Evolutionary conservation across 768 basidiomycete species (phyloP).

Genomic region (Lentinus brumalis): DNA sequence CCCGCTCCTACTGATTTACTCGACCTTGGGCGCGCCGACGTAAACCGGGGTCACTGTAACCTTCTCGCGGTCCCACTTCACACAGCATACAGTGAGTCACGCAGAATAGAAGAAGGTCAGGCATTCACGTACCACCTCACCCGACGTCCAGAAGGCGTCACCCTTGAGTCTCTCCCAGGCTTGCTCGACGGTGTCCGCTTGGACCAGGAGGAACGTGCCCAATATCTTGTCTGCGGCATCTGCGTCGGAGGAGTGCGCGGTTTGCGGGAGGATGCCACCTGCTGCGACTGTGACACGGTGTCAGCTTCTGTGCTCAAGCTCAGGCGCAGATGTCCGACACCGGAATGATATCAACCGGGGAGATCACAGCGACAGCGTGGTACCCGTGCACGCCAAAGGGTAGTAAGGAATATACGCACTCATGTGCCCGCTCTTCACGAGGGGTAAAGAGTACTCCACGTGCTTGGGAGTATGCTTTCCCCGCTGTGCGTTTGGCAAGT

Average conservation of each 20-base stretch:
- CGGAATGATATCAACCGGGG: too few species aligned
- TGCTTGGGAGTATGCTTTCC: background rate
- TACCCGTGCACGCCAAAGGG: too few species aligned
- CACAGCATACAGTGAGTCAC: background rate
- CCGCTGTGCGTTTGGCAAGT: constrained; percentile 11
- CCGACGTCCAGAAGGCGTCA: constrained; percentile 9
- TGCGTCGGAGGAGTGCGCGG: constrained; percentile 4
- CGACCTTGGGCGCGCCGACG: background rate
- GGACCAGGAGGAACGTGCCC: constrained; percentile 5
- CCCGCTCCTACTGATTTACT: constrained; percentile 21
- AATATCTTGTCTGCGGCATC: background rate
- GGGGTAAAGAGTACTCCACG: background rate
- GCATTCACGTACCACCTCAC: constrained; percentile 10
- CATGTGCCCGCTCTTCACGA: background rate
- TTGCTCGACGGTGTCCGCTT: background rate
- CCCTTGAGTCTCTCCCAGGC: constrained; percentile 7
- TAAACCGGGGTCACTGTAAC: background rate
- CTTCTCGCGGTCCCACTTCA: constrained; percentile 12
- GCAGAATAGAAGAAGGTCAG: background rate
- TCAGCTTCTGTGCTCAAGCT: too few species aligned
- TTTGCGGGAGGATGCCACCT: background rate
- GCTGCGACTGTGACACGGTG: background rate
- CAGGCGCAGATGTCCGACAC: too few species aligned
- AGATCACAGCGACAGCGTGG: too few species aligned
- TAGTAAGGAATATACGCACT: background rate